Base-by-base conservation (phyloP, 352 stramenopile genomes). In the Phytophthora hibernalis region DNA sequence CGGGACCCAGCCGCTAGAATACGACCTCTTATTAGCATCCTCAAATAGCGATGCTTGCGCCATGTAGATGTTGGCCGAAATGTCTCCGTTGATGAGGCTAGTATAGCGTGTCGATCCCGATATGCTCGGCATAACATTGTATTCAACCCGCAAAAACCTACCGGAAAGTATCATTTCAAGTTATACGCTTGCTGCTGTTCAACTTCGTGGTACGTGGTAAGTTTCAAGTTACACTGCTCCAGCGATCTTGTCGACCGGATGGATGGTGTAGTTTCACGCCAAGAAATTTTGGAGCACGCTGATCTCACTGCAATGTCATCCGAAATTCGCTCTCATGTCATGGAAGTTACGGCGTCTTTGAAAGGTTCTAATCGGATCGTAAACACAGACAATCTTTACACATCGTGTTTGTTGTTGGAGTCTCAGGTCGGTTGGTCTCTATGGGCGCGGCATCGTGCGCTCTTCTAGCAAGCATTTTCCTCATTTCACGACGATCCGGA, bases 371-470 rank as follows among this genome's bases (percentile, higher is more conserved):
- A 42, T 5, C 51, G 65, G 2, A 61, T 79, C 21, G 50, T 79
- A 37, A 72, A 72, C 30, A 65, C 51, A 3, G 69, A 81, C 38
- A 77, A 78, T 51, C 76, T 65, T 43, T 81, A 81, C 35, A 78
- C 64, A 0, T 81, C 68, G 1, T 61, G 72, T 31, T 51, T 69
- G 16, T 55, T 78, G 0, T 49, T 78, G 3, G 53, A 72, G 12
- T 24, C 30, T 81, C 2, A 33, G 73, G 30, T 31, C 65, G 4
- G 66, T 72, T 15, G 65, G 65, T 4, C 16, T 78, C 0, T 76
- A 68, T 24, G 59, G 58, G 3, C 35, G 65, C 20, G 65, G 69
- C 5, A 76, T 62, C 0, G 52, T 76, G 12, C 58, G 59, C 11
- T 11, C 24, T 0, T 22, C 22, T n/a, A 70, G 54, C 35, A 65